phyloP scores from a whole-genome alignment of 202 grass and related monocot genomes.

The Hordeum pubiflorum region DNA sequence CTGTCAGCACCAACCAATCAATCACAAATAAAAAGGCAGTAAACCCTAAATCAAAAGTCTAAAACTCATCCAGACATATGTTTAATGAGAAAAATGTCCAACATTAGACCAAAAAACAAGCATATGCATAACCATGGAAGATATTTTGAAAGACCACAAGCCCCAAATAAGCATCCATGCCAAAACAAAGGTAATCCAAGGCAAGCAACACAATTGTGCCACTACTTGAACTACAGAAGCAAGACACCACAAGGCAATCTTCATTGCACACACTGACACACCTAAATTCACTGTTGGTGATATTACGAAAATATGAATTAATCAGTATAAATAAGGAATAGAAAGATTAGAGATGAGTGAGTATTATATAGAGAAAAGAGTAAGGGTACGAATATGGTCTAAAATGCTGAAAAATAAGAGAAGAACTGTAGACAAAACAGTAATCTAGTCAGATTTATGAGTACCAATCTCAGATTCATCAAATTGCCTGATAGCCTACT shows the following conservation, averaged over 20 bases:
- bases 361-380: not conserved
- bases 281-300: not conserved
- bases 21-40: not conserved
- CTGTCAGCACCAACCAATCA: not conserved
- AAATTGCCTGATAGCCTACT: not conserved
- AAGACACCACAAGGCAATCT: not conserved
- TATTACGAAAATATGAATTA: not conserved
- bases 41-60: not conserved
- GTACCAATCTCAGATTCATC: not conserved
- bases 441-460: not conserved
- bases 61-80: not conserved
- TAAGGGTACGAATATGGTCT: not conserved
- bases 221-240: not conserved
- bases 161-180: not conserved
- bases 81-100: not conserved
- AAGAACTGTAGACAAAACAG: not conserved
- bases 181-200: not conserved
- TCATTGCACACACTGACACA: not conserved
- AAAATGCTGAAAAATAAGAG: not conserved
- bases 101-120: not conserved
- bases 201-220: not conserved
- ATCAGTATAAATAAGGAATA: not conserved
- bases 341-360: not conserved
- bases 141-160: not conserved
- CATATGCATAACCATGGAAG: not conserved